Base-by-base conservation (phyloP, 768 basidiomycete genomes). In the Termitomyces bulborhizus region DNA sequence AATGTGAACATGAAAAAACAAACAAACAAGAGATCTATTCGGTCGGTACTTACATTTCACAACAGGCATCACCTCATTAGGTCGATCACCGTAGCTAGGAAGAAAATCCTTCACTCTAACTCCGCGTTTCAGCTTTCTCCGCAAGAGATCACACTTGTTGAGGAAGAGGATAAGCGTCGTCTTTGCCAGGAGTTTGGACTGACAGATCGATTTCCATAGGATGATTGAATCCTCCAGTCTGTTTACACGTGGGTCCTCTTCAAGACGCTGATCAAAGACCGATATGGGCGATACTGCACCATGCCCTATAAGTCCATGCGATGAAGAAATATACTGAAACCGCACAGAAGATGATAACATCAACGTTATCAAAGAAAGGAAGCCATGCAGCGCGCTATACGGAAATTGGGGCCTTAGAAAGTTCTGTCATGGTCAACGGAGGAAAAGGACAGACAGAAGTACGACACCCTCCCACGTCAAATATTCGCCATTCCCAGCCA, bases 361-460 rank as follows among this genome's bases (percentile, higher is more conserved):
- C 81, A 43, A 85, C 85, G 62, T 85, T 80, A 51, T 90, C 85
- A 63, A 92, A 91, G 69, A 83, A 92, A 0, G 88, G 86, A 18
- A 88, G 71, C 90, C 90, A 92, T 0, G 85, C 85, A 21, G 81
- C 73, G 39, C 90, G 88, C 85, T 90, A 63, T 0, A 55, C 62
- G 13, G 18, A 40, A 40, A 15, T 31, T 53, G 53, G 44, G 66
- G 44, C 64, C 46, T 26, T 39, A n/a, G 26, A 32, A 24, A 42
- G 47, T 37, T 46, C 11, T 27, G 42, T 47, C 34, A 42, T 21
- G 18, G 21, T 21, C 43, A n/a, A 40, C 53, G 36, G 53, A 51
- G 43, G 4, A 51, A 51, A 42, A 43, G 66, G 75, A 21, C 63
- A n/a, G 18, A 86, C 86, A 69, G 74, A 71, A 6, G 86, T 87